These are phyloP conservation scores for Colletotrichum brevisporum DNA, from an alignment of 2,329 filamentous ascomycete species.

Conservation along the genomic window DNA sequence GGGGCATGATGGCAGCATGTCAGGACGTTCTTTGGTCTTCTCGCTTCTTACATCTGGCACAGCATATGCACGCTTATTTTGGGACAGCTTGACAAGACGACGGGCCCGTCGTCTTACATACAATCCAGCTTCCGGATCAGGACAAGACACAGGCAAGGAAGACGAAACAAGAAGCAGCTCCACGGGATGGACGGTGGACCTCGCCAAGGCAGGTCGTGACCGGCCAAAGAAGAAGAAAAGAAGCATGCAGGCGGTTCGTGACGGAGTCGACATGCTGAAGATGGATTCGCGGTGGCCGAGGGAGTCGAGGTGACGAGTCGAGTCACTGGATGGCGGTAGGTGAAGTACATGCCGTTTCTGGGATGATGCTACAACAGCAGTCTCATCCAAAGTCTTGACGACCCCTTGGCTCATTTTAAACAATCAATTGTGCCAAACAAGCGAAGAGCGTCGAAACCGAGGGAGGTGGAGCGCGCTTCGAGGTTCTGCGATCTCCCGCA, in stretches of 20 bases:
- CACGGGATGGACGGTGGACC: neutral
- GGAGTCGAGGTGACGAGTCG: constrained; percentile 14
- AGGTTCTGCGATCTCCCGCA: constrained; percentile 30
- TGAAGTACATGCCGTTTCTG: constrained; percentile 21
- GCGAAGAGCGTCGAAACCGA: constrained; percentile 31
- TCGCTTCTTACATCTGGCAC: neutral
- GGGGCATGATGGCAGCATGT: neutral
- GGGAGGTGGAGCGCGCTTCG: neutral
- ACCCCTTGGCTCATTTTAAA: constrained; percentile 34
- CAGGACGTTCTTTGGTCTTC: neutral
- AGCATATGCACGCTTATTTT: constrained; percentile 10
- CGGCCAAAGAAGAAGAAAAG: neutral
- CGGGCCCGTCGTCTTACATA: neutral
- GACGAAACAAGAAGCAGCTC: neutral
- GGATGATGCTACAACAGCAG: constrained; percentile 38
- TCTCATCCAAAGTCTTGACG: constrained; percentile 29
- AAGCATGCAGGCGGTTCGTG: neutral
- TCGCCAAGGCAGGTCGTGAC: neutral
- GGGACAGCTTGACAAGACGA: neutral
- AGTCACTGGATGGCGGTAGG: neutral
- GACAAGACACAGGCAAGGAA: neutral
- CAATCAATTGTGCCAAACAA: constrained; percentile 20
- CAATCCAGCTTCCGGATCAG: neutral
- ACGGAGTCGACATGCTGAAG: neutral
- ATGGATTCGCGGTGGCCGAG: constrained; percentile 12